These are phyloP conservation scores for Chaetomiaceae sp. DNA, from an alignment of 2,329 filamentous ascomycete species.

Conservation along the genomic window DNA sequence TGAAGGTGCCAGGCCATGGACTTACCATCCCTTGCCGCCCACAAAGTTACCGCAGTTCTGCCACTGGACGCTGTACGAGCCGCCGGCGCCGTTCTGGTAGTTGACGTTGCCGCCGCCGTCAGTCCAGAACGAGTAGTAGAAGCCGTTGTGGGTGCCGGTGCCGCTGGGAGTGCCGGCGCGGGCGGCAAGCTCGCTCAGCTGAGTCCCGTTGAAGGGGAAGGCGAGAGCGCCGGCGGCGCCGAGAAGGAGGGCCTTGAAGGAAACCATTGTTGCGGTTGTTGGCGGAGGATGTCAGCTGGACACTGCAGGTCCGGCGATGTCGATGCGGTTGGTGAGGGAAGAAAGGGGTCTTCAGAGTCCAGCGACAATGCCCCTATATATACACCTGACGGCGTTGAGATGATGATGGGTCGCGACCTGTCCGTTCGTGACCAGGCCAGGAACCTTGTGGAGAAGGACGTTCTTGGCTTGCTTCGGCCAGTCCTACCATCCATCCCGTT, in stretches of 20 bases:
- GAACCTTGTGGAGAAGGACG: too few relatives aligned
- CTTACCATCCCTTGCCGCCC: conserved; percentile 54
- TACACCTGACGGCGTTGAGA: too few relatives aligned
- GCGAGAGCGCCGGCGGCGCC: conserved; percentile 14
- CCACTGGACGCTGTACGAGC: conserved; percentile 42
- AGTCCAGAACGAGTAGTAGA: conserved; percentile 45
- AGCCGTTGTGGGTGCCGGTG: conserved; percentile 36
- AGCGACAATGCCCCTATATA: conserved; percentile 4
- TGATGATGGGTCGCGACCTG: not conserved
- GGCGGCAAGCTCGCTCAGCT: conserved; percentile 12
- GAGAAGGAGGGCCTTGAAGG: conserved; percentile 18
- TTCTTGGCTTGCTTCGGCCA: too few relatives aligned
- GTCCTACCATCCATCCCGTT: too few relatives aligned
- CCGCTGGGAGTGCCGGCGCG: conserved; percentile 31
- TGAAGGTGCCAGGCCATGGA: too few relatives aligned
- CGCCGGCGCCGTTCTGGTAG: conserved; percentile 39
- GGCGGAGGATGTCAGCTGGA: not conserved
- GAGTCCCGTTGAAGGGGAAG: conserved; percentile 18
- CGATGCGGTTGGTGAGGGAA: conserved; percentile 2
- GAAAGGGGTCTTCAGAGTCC: not conserved
- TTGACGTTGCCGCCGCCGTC: conserved; percentile 36
- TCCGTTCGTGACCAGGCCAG: not conserved
- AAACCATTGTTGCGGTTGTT: conserved; percentile 16
- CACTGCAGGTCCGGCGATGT: not conserved
- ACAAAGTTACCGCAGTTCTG: conserved; percentile 48